These are phyloP conservation scores for Lathyrus sativus DNA, from an alignment of 306 rosid species.

Conservation along the genomic window DNA sequence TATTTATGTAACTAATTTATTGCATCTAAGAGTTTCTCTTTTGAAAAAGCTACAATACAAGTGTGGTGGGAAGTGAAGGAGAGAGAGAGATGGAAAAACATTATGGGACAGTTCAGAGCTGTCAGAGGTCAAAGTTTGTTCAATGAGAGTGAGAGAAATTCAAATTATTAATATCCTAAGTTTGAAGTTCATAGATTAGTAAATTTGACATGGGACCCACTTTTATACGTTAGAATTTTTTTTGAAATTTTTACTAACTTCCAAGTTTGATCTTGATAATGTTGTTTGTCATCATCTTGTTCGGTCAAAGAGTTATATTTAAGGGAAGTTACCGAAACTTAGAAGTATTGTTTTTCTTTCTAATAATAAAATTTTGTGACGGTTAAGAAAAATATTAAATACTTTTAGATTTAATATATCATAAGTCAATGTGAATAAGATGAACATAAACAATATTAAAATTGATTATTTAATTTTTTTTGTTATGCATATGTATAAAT, in stretches of 20 bases:
- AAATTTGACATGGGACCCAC: slow-evolving; percentile 41
- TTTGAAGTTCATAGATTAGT: slow-evolving; percentile 1
- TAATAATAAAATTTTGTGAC: too few relatives aligned
- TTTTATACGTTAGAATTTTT: slow-evolving; percentile 32
- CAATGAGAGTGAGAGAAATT: slow-evolving; percentile 47
- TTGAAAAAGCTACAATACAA: slow-evolving; percentile 29
- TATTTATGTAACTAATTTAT: slow-evolving; percentile 6
- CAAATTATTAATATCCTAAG: slow-evolving; percentile 53
- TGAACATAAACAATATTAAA: too few relatives aligned
- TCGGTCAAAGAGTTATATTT: neutral
- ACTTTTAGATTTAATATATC: too few relatives aligned
- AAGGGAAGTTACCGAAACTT: neutral
- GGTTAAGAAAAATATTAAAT: too few relatives aligned
- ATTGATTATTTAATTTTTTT: too few relatives aligned
- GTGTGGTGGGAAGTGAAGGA: slow-evolving; percentile 33
- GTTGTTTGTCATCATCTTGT: neutral
- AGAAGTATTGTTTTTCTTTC: neutral
- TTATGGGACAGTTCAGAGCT: slow-evolving; percentile 71
- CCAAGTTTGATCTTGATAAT: neutral
- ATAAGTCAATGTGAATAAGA: too few relatives aligned
- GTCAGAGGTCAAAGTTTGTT: slow-evolving; percentile 62
- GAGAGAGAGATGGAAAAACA: slow-evolving; percentile 22
- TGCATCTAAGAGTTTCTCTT: slow-evolving; percentile 36
- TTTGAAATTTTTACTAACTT: slow-evolving; percentile 33
- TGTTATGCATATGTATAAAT: too few relatives aligned